Evolutionary conservation across 768 basidiomycete genomes (phyloP), one percentile per base, ranked within the genome.

Genomic region (Mycena venus): DNA sequence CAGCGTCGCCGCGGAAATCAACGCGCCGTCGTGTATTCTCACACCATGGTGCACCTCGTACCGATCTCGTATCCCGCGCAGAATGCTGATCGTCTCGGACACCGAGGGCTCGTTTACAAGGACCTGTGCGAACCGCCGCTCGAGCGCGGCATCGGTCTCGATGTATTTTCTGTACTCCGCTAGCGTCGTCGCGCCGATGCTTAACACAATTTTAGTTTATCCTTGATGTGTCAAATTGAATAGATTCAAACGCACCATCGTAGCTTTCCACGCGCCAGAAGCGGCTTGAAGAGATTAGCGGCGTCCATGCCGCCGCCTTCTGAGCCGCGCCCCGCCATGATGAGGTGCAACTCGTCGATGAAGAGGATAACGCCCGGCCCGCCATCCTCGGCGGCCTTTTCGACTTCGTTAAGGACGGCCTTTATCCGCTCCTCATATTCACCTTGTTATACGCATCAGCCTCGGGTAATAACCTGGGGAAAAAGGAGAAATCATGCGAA

Each of bases 381-480:
- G 32, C 89, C 91, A 55, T 95, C 91, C 29, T 94, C 91, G 0
- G 92, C 86, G 0, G 94, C 90, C 84, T 97, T 97, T 83, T 99
- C 97, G 74, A 99, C 93, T 84, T 99, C 98, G 82, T 93, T 92
- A 69, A 99, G 85, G 67, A 99, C 96, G 14, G 93, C 86, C 82
- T 98, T 99, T 85, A 99, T 92, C 47, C 97, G 94, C 82, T 99
- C 97, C 84, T 99, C 97, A 83, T 97, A 99, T 84, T 99, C 96
- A 49, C 89, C 77, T 75, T 10, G 38, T 25, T 5, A 51, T 27
- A 55, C 11, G 34, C n/a, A 32, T 71, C 61, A 71, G 36, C 2
- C 17, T 64, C 40, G n/a, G 31, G n/a, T 44, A 44, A 40, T 31
- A 34, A 40, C 3, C 4, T n/a, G n/a, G 14, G 15, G 17, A 7